A percentile compares a stretch with the other conserved stretches of the same genome.
These are phyloP conservation scores for Blastomyces parvus DNA, from an alignment of 2,329 filamentous ascomycete genomes.

Conservation along the genomic window DNA sequence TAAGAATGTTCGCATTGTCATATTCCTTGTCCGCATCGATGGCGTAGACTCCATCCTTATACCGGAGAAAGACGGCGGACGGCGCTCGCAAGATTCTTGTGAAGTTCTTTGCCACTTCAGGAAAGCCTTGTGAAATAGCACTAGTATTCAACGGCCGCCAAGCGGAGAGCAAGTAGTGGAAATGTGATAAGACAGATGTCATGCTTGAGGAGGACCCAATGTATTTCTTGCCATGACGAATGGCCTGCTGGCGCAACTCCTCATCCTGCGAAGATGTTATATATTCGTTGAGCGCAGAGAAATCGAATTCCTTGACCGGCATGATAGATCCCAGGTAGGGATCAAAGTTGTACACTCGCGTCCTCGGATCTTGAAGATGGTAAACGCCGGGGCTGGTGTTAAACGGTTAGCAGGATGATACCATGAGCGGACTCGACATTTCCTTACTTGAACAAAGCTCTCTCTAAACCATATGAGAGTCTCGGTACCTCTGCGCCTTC, in stretches of 20 bases:
- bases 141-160: slow-evolving; percentile 65
- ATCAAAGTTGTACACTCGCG: slow-evolving; percentile 91
- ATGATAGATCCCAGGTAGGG: slow-evolving; percentile 89
- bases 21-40: slow-evolving; percentile 94
- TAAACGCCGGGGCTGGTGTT: slow-evolving; percentile 63
- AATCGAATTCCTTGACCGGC: slow-evolving; percentile 88
- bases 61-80: slow-evolving; percentile 69
- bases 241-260: slow-evolving; percentile 59
- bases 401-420: slow-evolving; percentile 8
- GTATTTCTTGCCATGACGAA: slow-evolving; percentile 62
- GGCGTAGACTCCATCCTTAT: slow-evolving; percentile 77
- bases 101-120: slow-evolving; percentile 53
- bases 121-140: slow-evolving; percentile 60
- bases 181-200: slow-evolving; percentile 77
- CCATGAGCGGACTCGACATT: neutral
- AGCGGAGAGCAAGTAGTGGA: slow-evolving; percentile 79
- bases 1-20: slow-evolving; percentile 74
- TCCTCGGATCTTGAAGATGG: slow-evolving; percentile 76
- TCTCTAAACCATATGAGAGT: slow-evolving; percentile 66
- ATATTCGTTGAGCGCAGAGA: slow-evolving; percentile 73
- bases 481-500: slow-evolving; percentile 49
- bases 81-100: slow-evolving; percentile 65
- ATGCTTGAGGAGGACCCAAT: slow-evolving; percentile 95
- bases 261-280: slow-evolving; percentile 83
- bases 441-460: slow-evolving; percentile 78